Evolutionary conservation across 306 rosid genomes (phyloP).

Genomic region (Lablab purpureus): DNA sequence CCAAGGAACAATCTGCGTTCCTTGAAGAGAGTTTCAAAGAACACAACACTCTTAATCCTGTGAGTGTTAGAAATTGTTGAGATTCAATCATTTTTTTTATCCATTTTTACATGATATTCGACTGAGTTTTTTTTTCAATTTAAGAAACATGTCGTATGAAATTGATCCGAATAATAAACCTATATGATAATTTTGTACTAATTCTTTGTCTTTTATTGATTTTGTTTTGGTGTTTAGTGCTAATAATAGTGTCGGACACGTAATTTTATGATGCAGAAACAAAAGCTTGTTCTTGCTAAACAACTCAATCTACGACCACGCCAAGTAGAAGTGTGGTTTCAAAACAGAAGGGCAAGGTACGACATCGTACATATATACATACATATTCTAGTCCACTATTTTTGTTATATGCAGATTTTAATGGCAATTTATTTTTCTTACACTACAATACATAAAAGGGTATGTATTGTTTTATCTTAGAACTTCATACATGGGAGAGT

Average conservation of each 20-base stretch:
- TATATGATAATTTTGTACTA: background rate
- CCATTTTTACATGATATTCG: no score
- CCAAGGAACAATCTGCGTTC: slow-evolving; percentile 92
- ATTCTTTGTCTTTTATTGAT: background rate
- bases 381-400: background rate
- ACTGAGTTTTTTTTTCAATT: background rate
- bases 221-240: background rate
- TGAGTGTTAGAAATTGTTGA: slow-evolving; percentile 24
- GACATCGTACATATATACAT: slow-evolving; percentile 41
- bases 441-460: background rate
- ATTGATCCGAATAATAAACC: background rate
- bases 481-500: background rate
- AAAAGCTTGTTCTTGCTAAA: slow-evolving; percentile 85
- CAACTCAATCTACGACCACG: slow-evolving; percentile 91
- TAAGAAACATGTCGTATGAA: background rate
- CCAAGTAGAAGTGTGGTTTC: slow-evolving; percentile 99
- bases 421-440: background rate
- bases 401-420: background rate
- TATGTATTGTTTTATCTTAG: background rate
- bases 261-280: slow-evolving; percentile 62
- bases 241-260: background rate
- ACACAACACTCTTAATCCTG: slow-evolving; percentile 92
- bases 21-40: slow-evolving; percentile 98
- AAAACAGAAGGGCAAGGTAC: slow-evolving; percentile 97
- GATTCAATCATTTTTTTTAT: no score